Evolutionary conservation across 2,329 filamentous ascomycete species (phyloP).

Genomic region (Tricladium varicosporioides): DNA sequence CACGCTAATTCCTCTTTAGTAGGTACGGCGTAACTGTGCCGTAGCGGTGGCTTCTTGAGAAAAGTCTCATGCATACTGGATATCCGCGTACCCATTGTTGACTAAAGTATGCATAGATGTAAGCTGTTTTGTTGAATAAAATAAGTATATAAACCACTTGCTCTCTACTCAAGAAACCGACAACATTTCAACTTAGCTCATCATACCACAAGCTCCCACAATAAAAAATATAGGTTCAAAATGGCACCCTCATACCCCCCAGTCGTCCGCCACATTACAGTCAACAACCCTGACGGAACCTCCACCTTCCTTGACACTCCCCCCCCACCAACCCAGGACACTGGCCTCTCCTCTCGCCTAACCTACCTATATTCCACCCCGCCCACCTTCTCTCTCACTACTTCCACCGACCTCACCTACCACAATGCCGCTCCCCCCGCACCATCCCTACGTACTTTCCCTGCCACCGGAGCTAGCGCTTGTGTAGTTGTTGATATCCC

Average conservation of each 20-base stretch:
- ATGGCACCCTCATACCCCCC: neutral
- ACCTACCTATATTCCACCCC: constrained; percentile 19
- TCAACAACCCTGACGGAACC: constrained; percentile 1
- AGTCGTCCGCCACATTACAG: constrained; percentile 4
- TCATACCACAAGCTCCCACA: too few species aligned
- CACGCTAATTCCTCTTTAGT: too few species aligned
- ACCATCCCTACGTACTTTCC: constrained; percentile 5
- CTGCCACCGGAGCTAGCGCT: constrained; percentile 5
- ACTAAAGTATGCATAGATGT: too few species aligned
- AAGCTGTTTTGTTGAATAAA: too few species aligned
- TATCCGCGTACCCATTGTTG: too few species aligned
- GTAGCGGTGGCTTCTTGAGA: too few species aligned
- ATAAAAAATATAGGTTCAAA: neutral
- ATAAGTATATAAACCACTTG: too few species aligned
- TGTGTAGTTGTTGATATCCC: constrained; percentile 7
- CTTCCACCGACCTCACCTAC: constrained; percentile 10
- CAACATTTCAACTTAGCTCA: too few species aligned
- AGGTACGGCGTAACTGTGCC: too few species aligned
- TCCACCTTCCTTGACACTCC: constrained; percentile 3
- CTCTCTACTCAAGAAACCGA: too few species aligned
- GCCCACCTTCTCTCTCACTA: constrained; percentile 6
- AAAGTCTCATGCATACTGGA: too few species aligned
- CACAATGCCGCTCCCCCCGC: constrained; percentile 1
- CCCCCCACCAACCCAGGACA: neutral
- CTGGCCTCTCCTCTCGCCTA: neutral